Percentiles rank a stretch among this genome's conserved stretches.
These are phyloP conservation scores for Dysphania ambrosioides DNA, from an alignment of 148 eudicot species.

Conservation along the genomic window DNA sequence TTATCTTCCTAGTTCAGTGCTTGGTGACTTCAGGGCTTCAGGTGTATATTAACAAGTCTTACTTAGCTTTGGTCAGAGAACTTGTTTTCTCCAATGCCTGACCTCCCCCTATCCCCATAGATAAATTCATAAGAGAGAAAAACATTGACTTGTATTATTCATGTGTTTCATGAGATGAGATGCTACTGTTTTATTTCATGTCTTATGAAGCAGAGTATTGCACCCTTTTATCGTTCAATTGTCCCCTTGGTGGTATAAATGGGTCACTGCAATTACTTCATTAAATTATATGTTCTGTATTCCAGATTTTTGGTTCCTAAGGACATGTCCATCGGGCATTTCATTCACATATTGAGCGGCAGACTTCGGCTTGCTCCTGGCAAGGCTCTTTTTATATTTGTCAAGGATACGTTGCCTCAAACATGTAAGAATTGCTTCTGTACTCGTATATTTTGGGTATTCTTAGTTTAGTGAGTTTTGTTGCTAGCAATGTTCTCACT, in stretches of 20 bases:
- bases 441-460: neutral
- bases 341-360: constrained; percentile 66
- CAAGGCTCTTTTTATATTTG: constrained; percentile 84
- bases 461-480: neutral
- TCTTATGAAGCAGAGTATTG: neutral
- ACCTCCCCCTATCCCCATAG: too few relatives aligned
- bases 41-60: too few relatives aligned
- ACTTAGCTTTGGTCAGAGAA: neutral
- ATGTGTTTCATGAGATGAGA: neutral
- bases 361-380: constrained; percentile 86
- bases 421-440: constrained; percentile 44
- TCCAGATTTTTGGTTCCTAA: constrained; percentile 76
- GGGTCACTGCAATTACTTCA: too few relatives aligned
- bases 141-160: too few relatives aligned
- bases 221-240: neutral
- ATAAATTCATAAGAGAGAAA: too few relatives aligned
- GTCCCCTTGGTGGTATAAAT: neutral
- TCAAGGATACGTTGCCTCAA: constrained; percentile 74
- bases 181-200: neutral
- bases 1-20: neutral
- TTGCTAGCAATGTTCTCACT: neutral
- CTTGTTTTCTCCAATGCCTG: too few relatives aligned
- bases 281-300: neutral
- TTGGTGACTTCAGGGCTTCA: neutral
- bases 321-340: constrained; percentile 87